Evolutionary conservation across 768 basidiomycete species (phyloP).

Genomic region (Asterophora parasitica): DNA sequence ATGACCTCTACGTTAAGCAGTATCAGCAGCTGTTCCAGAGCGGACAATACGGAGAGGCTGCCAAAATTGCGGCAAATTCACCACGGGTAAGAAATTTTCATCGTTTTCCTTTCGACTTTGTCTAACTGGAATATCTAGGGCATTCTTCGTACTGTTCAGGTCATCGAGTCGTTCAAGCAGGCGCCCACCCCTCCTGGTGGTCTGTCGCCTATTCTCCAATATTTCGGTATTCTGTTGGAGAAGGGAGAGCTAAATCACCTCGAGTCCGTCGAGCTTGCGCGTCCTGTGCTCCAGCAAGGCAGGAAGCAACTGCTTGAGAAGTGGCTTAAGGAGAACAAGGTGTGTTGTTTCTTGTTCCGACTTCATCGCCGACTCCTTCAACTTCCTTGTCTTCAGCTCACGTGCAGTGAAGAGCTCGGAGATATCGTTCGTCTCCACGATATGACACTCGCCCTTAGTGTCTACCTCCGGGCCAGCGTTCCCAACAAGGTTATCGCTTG

Average conservation of each 20-base stretch:
- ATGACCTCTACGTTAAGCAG: slow-evolving; percentile 92
- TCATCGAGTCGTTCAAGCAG: slow-evolving; percentile 96
- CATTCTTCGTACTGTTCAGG: slow-evolving; percentile 88
- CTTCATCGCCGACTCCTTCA: not conserved
- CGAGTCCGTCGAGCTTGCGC: slow-evolving; percentile 92
- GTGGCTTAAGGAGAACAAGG: slow-evolving; percentile 99
- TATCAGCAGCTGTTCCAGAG: slow-evolving; percentile 87
- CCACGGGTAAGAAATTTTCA: slow-evolving; percentile 59
- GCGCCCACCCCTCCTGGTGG: slow-evolving; percentile 89
- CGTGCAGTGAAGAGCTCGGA: slow-evolving; percentile 97
- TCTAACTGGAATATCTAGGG: slow-evolving; percentile 39
- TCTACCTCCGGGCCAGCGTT: slow-evolving; percentile 95
- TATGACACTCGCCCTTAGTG: slow-evolving; percentile 95
- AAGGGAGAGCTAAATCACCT: slow-evolving; percentile 97
- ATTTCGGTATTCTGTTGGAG: slow-evolving; percentile 98
- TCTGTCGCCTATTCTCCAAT: slow-evolving; percentile 93
- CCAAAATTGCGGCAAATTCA: slow-evolving; percentile 97
- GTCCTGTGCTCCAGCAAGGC: slow-evolving; percentile 93
- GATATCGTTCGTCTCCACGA: slow-evolving; percentile 94
- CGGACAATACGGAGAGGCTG: slow-evolving; percentile 90
- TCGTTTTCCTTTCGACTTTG: not conserved
- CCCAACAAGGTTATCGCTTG: slow-evolving; percentile 99
- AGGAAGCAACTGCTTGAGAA: slow-evolving; percentile 97
- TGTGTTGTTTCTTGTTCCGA: slow-evolving; percentile 25
- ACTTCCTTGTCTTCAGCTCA: slow-evolving; percentile 53